phyloP scores from a whole-genome alignment of 2,329 filamentous ascomycete genomes.

The Sordariomycetes sp. region DNA sequence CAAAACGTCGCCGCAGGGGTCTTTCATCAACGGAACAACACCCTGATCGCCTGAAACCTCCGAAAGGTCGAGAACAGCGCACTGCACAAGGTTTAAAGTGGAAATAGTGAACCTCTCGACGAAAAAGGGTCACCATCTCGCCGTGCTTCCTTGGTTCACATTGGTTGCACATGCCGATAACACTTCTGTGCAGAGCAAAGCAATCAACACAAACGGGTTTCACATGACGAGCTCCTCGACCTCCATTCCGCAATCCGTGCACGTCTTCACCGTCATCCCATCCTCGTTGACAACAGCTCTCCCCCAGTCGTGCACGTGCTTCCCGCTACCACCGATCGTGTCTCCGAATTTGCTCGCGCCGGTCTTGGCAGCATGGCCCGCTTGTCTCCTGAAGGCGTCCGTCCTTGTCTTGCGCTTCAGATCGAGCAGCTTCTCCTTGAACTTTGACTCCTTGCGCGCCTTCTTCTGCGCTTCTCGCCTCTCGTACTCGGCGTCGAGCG shows the following conservation, averaged over 20 bases:
- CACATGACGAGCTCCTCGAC: conserved; percentile 66
- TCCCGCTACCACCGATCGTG: conserved; percentile 53
- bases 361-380: conserved; percentile 45
- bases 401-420: conserved; percentile 89
- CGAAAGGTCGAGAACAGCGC: too few relatives aligned
- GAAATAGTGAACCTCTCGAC: too few relatives aligned
- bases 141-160: too few relatives aligned
- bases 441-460: conserved; percentile 79
- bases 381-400: conserved; percentile 73
- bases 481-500: conserved; percentile 81
- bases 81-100: too few relatives aligned
- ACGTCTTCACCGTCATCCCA: conserved; percentile 75
- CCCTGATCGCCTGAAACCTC: too few relatives aligned
- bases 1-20: too few relatives aligned
- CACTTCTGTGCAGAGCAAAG: too few relatives aligned
- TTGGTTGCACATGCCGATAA: too few relatives aligned
- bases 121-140: too few relatives aligned
- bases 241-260: conserved; percentile 67
- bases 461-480: conserved; percentile 72
- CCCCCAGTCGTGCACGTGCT: conserved; percentile 86
- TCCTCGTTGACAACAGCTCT: conserved; percentile 58
- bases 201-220: conserved; percentile 1
- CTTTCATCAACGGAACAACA: too few relatives aligned
- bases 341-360: conserved; percentile 64
- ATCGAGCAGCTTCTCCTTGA: conserved; percentile 79